These are phyloP conservation scores for Lobosporangium transversale DNA, from an alignment of 192 early-diverging fungal genomes.

Conservation along the genomic window DNA sequence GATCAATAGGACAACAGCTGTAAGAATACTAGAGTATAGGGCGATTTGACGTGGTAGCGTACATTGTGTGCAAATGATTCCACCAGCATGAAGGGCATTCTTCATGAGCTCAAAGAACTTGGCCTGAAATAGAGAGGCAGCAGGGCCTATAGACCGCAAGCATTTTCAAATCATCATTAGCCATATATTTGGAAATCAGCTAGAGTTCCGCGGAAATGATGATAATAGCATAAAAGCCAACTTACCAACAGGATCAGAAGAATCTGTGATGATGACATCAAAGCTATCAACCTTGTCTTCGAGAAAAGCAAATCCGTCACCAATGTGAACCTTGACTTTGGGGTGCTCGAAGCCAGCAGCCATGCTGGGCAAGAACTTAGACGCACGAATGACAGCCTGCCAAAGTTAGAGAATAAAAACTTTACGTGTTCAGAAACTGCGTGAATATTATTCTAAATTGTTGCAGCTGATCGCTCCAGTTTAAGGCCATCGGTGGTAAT, in stretches of 20 bases:
- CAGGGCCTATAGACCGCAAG: slow-evolving; percentile 73
- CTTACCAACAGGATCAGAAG: slow-evolving; percentile 91
- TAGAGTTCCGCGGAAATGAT: slow-evolving; percentile 6
- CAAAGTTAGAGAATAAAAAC: not conserved
- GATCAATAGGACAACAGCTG: not conserved
- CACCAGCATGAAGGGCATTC: slow-evolving; percentile 86
- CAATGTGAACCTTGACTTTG: slow-evolving; percentile 95
- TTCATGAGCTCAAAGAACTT: slow-evolving; percentile 95
- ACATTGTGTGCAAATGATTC: slow-evolving; percentile 97
- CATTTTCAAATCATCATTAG: not conserved
- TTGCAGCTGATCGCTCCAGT: no score
- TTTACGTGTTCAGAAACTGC: not conserved
- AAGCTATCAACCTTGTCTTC: slow-evolving; percentile 87
- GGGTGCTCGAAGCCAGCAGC: slow-evolving; percentile 93
- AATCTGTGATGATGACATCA: slow-evolving; percentile 99
- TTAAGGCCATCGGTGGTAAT: no score
- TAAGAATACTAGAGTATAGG: no score
- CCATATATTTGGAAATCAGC: not conserved
- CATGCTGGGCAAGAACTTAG: slow-evolving; percentile 95
- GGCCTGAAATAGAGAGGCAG: slow-evolving; percentile 92
- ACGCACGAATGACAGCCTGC: slow-evolving; percentile 83
- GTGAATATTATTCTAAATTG: no score
- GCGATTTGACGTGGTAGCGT: slow-evolving; percentile 6
- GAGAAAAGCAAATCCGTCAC: slow-evolving; percentile 96
- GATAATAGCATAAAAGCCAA: not conserved